Evolutionary conservation across 208 protist genomes (phyloP).

Genomic region (Trypanosoma caninum): DNA sequence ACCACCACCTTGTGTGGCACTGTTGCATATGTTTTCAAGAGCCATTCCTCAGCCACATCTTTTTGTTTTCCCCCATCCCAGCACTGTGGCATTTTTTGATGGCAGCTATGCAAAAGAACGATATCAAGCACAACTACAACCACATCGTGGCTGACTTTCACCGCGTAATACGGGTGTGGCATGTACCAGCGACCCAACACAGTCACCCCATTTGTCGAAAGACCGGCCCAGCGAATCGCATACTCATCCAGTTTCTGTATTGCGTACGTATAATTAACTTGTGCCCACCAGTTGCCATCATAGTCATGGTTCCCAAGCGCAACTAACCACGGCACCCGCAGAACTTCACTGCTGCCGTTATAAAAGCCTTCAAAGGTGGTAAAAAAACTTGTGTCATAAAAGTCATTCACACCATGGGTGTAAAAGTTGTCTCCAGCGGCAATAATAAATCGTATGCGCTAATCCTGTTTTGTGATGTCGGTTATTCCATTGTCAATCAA

Average conservation of each 20-base stretch:
- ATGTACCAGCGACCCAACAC: conserved; percentile 32
- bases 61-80: conserved; percentile 29
- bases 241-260: background rate
- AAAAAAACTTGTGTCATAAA: conserved; percentile 21
- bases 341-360: background rate
- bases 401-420: conserved; percentile 23
- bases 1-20: conserved; percentile 38
- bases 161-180: conserved; percentile 28
- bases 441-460: conserved; percentile 30
- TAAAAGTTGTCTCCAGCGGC: conserved; percentile 58
- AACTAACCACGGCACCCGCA: conserved; percentile 31
- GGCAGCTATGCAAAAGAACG: conserved; percentile 29
- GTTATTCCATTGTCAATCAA: conserved; percentile 5
- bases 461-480: background rate
- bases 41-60: conserved; percentile 26
- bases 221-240: background rate
- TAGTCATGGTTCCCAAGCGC: conserved; percentile 58
- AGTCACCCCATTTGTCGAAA: background rate
- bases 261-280: conserved; percentile 29
- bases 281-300: conserved; percentile 22
- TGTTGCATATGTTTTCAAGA: conserved; percentile 16
- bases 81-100: background rate
- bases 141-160: conserved; percentile 23
- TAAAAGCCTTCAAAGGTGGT: conserved; percentile 41
- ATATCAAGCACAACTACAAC: conserved; percentile 33